phyloP scores from a whole-genome alignment of 139 green algal species.

The Asterochloris sp. region DNA sequence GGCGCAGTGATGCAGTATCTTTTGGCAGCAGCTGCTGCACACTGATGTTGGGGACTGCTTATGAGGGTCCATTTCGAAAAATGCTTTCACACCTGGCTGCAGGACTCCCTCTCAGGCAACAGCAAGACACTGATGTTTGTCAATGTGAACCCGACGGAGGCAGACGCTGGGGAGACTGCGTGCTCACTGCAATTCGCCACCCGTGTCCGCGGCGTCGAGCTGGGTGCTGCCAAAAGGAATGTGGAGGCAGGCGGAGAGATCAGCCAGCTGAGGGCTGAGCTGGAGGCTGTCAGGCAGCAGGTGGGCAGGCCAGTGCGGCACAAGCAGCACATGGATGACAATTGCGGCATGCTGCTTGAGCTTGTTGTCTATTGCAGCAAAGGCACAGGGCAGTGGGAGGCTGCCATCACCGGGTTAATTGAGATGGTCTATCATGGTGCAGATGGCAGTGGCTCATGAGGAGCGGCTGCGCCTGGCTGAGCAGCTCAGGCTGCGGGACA shows the following conservation, averaged over 20 bases:
- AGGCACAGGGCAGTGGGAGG: not conserved
- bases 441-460: slow-evolving; percentile 4
- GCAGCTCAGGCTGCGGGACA: not conserved
- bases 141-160: slow-evolving; percentile 71
- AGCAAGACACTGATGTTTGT: slow-evolving; percentile 91
- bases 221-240: slow-evolving; percentile 54
- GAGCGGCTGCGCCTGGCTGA: slow-evolving; percentile 11
- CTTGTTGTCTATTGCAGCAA: not conserved
- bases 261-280: not conserved
- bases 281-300: slow-evolving; percentile 10
- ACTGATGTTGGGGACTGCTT: no score
- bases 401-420: not conserved
- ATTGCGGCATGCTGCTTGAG: not conserved
- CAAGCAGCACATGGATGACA: not conserved
- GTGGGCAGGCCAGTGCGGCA: not conserved
- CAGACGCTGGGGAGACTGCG: slow-evolving; percentile 53
- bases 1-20: no score
- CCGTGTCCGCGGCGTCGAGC: slow-evolving; percentile 78
- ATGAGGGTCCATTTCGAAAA: no score
- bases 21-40: no score
- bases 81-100: not conserved
- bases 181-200: slow-evolving; percentile 86
- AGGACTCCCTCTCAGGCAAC: slow-evolving; percentile 74
- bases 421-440: not conserved
- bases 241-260: slow-evolving; percentile 19